A percentile compares a stretch with the other conserved stretches of the same genome.
phyloP scores from a whole-genome alignment of 768 basidiomycete species.

The Mycena belliarum region DNA sequence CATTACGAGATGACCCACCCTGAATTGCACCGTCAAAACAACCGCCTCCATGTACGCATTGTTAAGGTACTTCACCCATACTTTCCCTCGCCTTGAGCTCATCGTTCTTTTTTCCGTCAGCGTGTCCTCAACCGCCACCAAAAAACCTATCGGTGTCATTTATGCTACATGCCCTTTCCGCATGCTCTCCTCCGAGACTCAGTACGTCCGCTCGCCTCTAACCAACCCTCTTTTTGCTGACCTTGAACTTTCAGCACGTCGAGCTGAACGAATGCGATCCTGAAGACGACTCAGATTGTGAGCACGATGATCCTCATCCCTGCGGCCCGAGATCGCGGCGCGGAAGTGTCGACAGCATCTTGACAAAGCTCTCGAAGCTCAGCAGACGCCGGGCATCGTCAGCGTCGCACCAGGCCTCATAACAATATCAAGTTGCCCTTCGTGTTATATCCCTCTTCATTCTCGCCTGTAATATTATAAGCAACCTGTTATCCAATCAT shows the following conservation, averaged over 20 bases:
- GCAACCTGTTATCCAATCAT: no score
- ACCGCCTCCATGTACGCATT: conserved; percentile 4
- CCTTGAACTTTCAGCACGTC: conserved; percentile 1
- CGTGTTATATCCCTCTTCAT: no score
- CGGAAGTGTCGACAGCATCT: conserved; percentile 2
- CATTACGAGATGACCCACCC: conserved; percentile 14
- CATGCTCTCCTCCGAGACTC: conserved; percentile 13
- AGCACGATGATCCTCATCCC: not conserved
- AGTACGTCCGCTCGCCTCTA: not conserved
- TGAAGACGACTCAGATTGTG: conserved; percentile 9
- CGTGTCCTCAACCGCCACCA: conserved; percentile 7
- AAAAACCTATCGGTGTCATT: conserved; percentile 12
- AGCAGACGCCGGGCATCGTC: not conserved
- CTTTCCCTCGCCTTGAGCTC: not conserved
- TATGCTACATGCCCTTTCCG: conserved; percentile 14
- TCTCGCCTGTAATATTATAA: no score
- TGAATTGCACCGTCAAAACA: not conserved
- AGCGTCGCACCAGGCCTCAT: not conserved
- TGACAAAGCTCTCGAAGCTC: not conserved
- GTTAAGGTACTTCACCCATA: not conserved
- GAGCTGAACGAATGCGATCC: conserved; percentile 12
- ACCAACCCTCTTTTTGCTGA: not conserved
- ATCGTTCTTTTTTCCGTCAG: not conserved
- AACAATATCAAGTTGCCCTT: not conserved
- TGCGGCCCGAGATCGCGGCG: not conserved